Evolutionary conservation across 495 filamentous ascomycete genomes (phyloP), one percentile per base, ranked within the genome.

Genomic region (Elaphomyces granulatus): DNA sequence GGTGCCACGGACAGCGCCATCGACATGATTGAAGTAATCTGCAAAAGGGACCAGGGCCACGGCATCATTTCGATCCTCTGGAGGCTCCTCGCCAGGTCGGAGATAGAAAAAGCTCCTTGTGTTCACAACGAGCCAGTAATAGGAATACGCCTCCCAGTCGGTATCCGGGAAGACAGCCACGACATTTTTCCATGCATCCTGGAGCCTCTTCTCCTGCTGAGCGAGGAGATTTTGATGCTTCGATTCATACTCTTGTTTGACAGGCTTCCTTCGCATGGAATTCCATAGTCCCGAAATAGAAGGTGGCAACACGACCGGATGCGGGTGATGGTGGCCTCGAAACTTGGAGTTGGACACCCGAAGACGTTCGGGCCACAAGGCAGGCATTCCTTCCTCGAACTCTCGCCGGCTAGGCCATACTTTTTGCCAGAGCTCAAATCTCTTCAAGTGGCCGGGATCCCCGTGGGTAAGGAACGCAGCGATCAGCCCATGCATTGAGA

Each of bases 1-100:
- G n/a, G n/a, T n/a, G n/a, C 23, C 23, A 55, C 55, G 16, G 53
- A 67, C 63, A 35, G 59, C 54, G 23, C 60, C 56, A 47, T 80
- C 74, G 1, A 67, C 61, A 54, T 90, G 87, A 53, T 94, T 94
- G 59, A 93, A 85, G 42, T 87, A 78, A 60, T 94, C 87, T 2
- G 84, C 76, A 43, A 92, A 85, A 1, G 87, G 87, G 56, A 81
- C 72, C 45, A 94, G 58, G 1, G 75, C 81, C 76, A 92, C 82
- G 36, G 75, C 72, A 55, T 90, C 80, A 49, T 83, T 80, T 1
- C 56, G 61, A 18, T 64, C 57, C 19, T 61, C 51, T 0, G 74
- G 68, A 10, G 66, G 52, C 39, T 77, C 68, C 34, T 64, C 55
- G 3, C 55, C 62, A 1, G 66, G 59, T 15, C 61, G 64, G n/a